Percentiles rank a stretch among this genome's conserved stretches.
phyloP scores from a whole-genome alignment of 164 flowering plant genomes.

The Brasenia schreberi region DNA sequence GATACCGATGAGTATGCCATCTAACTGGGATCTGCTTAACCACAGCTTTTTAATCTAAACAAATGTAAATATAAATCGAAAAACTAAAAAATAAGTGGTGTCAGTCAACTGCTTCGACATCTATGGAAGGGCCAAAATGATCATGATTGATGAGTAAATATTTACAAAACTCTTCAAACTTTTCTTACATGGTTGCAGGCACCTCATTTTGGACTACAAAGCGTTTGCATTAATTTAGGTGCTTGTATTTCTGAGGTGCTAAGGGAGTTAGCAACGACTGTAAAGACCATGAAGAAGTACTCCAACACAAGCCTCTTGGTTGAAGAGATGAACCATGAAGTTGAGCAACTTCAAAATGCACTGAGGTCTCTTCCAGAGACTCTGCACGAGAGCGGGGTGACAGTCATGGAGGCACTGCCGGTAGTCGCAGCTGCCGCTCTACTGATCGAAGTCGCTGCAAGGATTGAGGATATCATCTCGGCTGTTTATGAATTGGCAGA shows the following conservation, averaged over 20 bases:
- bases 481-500: constrained; percentile 35
- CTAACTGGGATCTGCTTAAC: too few relatives aligned
- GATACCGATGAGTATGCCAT: too few relatives aligned
- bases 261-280: constrained; percentile 30
- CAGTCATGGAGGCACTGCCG: constrained; percentile 39
- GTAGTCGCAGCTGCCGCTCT: constrained; percentile 41
- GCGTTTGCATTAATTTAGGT: constrained; percentile 14
- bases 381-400: constrained; percentile 2
- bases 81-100: too few relatives aligned
- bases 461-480: constrained; percentile 30
- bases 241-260: constrained; percentile 24
- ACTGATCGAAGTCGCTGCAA: constrained; percentile 42
- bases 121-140: too few relatives aligned
- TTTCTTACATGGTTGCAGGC: constrained; percentile 10
- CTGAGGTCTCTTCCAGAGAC: constrained; percentile 23
- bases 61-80: too few relatives aligned
- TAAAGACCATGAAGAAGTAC: constrained; percentile 41
- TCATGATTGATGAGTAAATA: too few relatives aligned
- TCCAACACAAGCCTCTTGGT: constrained; percentile 25
- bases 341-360: constrained; percentile 32
- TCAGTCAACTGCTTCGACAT: too few relatives aligned
- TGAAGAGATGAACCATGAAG: constrained; percentile 39
- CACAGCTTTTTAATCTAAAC: too few relatives aligned
- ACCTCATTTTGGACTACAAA: constrained; percentile 15
- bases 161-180: too few relatives aligned